Base-by-base conservation (phyloP, 2,329 filamentous ascomycete species). In the Trichoderma arundinaceum region DNA sequence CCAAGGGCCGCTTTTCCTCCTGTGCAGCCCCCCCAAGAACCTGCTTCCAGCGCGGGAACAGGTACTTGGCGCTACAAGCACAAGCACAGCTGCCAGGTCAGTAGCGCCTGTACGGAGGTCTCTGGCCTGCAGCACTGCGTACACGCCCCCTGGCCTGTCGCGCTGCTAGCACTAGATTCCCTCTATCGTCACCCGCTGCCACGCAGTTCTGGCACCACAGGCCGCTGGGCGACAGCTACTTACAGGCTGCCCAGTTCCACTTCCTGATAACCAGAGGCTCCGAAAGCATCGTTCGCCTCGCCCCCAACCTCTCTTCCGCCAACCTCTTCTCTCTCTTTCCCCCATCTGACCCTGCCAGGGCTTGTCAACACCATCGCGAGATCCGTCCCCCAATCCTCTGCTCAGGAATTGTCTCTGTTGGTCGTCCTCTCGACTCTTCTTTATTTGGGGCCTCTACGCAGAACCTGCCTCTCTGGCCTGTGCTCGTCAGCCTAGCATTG, bases 321-420 rank as follows among this genome's bases (percentile, higher is more conserved):
- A 66, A 57, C 62, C 64, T 60, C 66, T 35, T 51, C 66, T 70
- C 17, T 68, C 69, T 67, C 63, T 64, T 67, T 69, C 52, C 66
- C 57, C 68, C 68, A 52, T 65, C 57, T 63, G 61, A 60, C 67
- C 69, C 72, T 65, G 64, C 39, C 65, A 28, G 44, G 46, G 44
- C 54, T 53, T 57, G 52, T 28, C 61, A 64, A 64, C 72, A 73
- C 72, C 75, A 72, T 74, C 68, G 32, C 68, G 71, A 74, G 72
- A 71, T 56, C 17, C 71, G 70, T 71, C 17, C 17, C 69, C 69
- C 46, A 38, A 51, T 46, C 69, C 70, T 66, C 64, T 67, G 57
- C 68, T 66, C 67, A 70, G 69, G 66, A 70, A 66, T 69, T 67
- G 63, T 66, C 73, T 73, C 74, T 74, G 72, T 70, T 72, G 71